These are phyloP conservation scores for Ustulina deusta DNA, from an alignment of 2,329 filamentous ascomycete species.

Conservation along the genomic window DNA sequence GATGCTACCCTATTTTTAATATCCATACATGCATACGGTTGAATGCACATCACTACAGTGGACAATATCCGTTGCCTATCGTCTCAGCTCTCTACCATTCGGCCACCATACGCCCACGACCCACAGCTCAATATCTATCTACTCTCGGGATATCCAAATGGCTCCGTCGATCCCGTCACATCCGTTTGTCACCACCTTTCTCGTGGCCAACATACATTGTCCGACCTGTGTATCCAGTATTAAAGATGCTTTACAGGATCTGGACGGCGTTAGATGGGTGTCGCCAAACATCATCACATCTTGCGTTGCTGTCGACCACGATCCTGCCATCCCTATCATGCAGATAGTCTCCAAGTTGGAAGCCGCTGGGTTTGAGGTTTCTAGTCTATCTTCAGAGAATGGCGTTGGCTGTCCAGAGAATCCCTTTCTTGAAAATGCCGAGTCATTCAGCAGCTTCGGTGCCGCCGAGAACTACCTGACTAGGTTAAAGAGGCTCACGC, in stretches of 20 bases:
- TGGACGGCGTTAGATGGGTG: conserved; percentile 65
- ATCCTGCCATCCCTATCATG: conserved; percentile 59
- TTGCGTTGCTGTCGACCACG: conserved; percentile 66
- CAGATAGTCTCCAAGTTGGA: conserved; percentile 62
- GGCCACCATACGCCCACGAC: conserved; percentile 18
- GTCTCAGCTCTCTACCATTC: conserved; percentile 16
- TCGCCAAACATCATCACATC: conserved; percentile 79
- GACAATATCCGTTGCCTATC: conserved; percentile 14
- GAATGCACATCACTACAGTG: conserved; percentile 23
- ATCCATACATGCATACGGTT: conserved; percentile 27
- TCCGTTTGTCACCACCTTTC: conserved; percentile 64
- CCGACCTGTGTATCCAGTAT: conserved; percentile 79
- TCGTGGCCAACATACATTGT: conserved; percentile 82
- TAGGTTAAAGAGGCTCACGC: conserved; percentile 18
- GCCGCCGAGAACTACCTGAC: conserved; percentile 43
- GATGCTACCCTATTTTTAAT: conserved; percentile 33
- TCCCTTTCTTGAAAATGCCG: conserved; percentile 37
- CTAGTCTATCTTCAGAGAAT: conserved; percentile 58
- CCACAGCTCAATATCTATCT: conserved; percentile 27
- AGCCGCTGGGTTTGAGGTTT: conserved; percentile 70
- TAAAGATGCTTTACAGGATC: conserved; percentile 65
- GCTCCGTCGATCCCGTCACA: conserved; percentile 43
- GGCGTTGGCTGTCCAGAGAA: conserved; percentile 46
- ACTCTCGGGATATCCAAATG: conserved; percentile 40
- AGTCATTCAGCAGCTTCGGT: conserved; percentile 27